Base-by-base conservation (phyloP, 306 rosid species). In the Fagus sylvatica region DNA sequence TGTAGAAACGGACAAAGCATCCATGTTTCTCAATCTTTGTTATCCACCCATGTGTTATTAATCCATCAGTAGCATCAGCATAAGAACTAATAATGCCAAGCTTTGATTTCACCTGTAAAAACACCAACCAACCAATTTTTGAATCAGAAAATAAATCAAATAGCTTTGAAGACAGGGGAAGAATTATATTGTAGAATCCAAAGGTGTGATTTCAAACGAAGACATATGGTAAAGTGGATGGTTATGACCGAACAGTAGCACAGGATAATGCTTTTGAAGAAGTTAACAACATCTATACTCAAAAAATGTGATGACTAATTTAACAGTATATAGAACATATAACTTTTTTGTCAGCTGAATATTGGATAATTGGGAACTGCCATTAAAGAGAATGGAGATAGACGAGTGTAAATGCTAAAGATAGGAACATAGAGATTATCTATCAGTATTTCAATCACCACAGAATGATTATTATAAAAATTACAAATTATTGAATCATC, bases 41-140 rank as follows among this genome's bases (percentile, higher is more conserved):
- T 82, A 95, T 88, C 99, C 99, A 95, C 73, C 99, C 99, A 86
- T 95, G 99, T 55, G 94, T 88, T 80, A 95, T 82, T 79, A 93
- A 84, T 77, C 98, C 97, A 54, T 84, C 96, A 64, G 87, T 74
- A 53, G 92, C 98, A 78, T 95, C 97, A 64, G 83, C 73, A 80
- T 88, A 93, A 36, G 99, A 93, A 85, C 93, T 84, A 73, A 95
- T 83, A 85, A 93, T 89, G 74, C 76, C 87, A 64, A 86, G 91
- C 80, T 95, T 95, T 0, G 98, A 95, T 85, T 91, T 95, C 78
- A 95, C 98, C 98, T 93, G 86, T 71, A 66, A 71, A 13, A 75
- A n/a, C 16, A 74, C 65, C 74, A 71, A 32, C 22, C 61, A 74
- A 57, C 19, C 32, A 76, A 81, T 46, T 37, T 61, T 72, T 40